Evolutionary conservation across 202 grass and related monocot genomes (phyloP).

Genomic region (Musa balbisiana): DNA sequence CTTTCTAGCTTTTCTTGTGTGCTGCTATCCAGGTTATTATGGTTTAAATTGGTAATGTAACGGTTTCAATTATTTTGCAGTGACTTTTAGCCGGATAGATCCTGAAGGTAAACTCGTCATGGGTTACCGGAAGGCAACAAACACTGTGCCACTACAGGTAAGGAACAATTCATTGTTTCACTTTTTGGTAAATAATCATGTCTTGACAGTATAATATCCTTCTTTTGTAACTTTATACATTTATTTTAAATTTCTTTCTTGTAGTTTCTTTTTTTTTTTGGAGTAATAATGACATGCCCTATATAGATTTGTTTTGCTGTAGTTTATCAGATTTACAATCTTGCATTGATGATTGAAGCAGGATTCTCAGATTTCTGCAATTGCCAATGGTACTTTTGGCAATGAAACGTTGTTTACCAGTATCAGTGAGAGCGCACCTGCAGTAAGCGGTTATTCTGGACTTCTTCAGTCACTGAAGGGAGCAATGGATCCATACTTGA

Average conservation of each 20-base stretch:
- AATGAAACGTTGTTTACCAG: constrained; percentile 62
- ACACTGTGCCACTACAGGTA: constrained; percentile 76
- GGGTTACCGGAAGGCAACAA: constrained; percentile 96
- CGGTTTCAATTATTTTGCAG: constrained; percentile 23
- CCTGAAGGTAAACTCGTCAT: constrained; percentile 99
- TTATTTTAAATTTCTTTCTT: background rate
- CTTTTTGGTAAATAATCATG: background rate
- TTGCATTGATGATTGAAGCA: constrained; percentile 32
- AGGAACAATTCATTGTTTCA: constrained; percentile 23
- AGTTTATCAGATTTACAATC: constrained; percentile 1
- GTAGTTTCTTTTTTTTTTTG: background rate
- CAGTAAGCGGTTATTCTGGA: constrained; percentile 75
- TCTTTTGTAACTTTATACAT: background rate
- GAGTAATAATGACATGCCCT: background rate
- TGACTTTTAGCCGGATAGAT: constrained; percentile 97
- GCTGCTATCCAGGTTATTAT: too few relatives aligned
- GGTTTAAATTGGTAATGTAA: background rate
- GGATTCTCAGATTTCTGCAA: constrained; percentile 98
- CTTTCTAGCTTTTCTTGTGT: too few relatives aligned
- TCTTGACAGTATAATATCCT: background rate
- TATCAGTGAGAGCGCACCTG: constrained; percentile 52
- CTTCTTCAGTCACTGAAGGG: constrained; percentile 79
- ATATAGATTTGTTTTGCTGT: background rate
- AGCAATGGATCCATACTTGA: constrained; percentile 44
- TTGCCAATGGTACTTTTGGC: constrained; percentile 79